Evolutionary conservation across 1,284 basidiomycete species (phyloP).

Genomic region (Apiotrichum brassicae): DNA sequence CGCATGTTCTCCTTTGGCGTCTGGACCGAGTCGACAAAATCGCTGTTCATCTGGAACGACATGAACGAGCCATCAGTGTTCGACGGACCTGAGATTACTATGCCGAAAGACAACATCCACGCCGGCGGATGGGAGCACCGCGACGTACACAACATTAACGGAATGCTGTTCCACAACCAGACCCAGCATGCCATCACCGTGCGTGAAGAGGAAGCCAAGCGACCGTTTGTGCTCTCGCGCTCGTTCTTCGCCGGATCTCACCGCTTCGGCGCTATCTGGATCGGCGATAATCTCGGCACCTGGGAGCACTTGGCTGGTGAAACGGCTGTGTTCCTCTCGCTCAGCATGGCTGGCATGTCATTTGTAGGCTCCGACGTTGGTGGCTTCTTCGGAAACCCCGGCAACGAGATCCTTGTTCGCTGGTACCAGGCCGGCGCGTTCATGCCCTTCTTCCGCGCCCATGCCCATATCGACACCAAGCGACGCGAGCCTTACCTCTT

Average conservation of each 20-base stretch:
- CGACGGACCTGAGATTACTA: slow-evolving; percentile 96
- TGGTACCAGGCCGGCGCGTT: slow-evolving; percentile 97
- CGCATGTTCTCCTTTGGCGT: slow-evolving; percentile 64
- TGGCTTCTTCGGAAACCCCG: slow-evolving; percentile 97
- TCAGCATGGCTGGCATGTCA: slow-evolving; percentile 86
- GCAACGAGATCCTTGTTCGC: slow-evolving; percentile 85
- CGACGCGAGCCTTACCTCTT: slow-evolving; percentile 91
- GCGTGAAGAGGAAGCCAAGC: slow-evolving; percentile 65
- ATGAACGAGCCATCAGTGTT: slow-evolving; percentile 99
- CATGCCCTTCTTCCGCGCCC: slow-evolving; percentile 96
- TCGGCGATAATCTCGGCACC: slow-evolving; percentile 92
- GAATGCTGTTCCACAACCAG: slow-evolving; percentile 59
- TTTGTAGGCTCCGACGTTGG: slow-evolving; percentile 95
- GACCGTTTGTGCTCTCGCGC: slow-evolving; percentile 92
- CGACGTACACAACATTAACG: slow-evolving; percentile 59
- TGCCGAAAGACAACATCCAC: slow-evolving; percentile 90
- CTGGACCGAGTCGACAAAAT: slow-evolving; percentile 57
- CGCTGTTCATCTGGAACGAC: slow-evolving; percentile 93
- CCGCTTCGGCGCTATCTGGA: slow-evolving; percentile 96
- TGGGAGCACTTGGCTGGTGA: slow-evolving; percentile 95
- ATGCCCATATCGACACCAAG: slow-evolving; percentile 97
- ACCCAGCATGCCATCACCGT: slow-evolving; percentile 75
- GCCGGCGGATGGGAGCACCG: slow-evolving; percentile 92
- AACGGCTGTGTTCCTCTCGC: slow-evolving; percentile 87
- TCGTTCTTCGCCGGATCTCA: slow-evolving; percentile 95